Percentiles rank a stretch among this genome's conserved stretches.
Evolutionary conservation across 2,329 filamentous ascomycete species (phyloP).

Genomic region (Trichoderma atroviride): DNA sequence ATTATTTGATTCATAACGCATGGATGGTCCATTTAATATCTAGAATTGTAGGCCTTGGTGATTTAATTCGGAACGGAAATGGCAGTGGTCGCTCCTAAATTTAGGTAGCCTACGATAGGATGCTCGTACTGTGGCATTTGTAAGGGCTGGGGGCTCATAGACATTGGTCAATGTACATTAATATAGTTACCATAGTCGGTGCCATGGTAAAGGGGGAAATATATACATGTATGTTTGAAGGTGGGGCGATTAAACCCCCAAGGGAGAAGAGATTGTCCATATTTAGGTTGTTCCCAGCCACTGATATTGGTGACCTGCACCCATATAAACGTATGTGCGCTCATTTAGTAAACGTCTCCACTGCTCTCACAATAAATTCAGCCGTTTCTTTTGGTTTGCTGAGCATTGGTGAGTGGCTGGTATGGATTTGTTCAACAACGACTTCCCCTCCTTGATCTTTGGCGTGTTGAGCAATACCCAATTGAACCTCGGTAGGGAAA

Average conservation of each 20-base stretch:
- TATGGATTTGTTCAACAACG: conserved; percentile 45
- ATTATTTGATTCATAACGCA: not conserved
- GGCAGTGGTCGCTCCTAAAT: no score
- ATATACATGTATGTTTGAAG: not conserved
- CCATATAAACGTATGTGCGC: not conserved
- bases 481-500: conserved; percentile 45
- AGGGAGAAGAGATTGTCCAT: not conserved
- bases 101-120: not conserved
- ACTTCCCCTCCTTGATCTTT: conserved; percentile 43
- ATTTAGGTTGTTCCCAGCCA: not conserved
- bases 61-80: not conserved
- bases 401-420: conserved; percentile 54
- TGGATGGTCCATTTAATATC: no score
- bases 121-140: no score
- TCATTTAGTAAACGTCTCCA: conserved; percentile 28
- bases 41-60: no score
- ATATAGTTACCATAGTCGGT: not conserved
- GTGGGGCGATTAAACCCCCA: not conserved
- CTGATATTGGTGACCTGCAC: not conserved
- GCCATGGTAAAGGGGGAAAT: not conserved
- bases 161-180: no score
- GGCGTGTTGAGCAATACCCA: conserved; percentile 43
- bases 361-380: conserved; percentile 39
- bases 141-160: no score
- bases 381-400: conserved; percentile 48